These are phyloP conservation scores for Hapsidospora chrysogenum DNA, from an alignment of 495 filamentous ascomycete genomes.

Conservation along the genomic window DNA sequence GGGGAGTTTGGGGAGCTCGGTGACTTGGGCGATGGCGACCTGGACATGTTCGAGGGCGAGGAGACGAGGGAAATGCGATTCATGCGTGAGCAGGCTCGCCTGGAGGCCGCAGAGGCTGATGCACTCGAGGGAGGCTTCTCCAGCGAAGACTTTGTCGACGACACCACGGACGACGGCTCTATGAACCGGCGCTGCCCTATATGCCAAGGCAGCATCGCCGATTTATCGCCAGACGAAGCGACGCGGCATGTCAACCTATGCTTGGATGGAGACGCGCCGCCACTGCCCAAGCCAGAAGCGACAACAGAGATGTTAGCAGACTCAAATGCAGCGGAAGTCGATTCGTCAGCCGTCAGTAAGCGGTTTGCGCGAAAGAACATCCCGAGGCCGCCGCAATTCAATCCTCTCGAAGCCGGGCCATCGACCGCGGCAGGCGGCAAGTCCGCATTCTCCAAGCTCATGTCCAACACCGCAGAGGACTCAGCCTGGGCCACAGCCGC, in stretches of 20 bases:
- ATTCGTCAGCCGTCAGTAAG: slow-evolving; percentile 25
- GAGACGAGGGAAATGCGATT: slow-evolving; percentile 42
- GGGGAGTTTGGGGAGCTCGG: slow-evolving; percentile 53
- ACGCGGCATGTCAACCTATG: slow-evolving; percentile 82
- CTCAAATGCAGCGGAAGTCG: slow-evolving; percentile 10
- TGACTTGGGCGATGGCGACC: slow-evolving; percentile 30
- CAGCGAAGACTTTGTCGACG: slow-evolving; percentile 15
- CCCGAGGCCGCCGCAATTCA: slow-evolving; percentile 57
- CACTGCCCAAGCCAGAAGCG: slow-evolving; percentile 15
- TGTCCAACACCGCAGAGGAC: slow-evolving; percentile 82
- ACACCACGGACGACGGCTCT: slow-evolving; percentile 7
- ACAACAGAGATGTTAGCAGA: slow-evolving; percentile 4
- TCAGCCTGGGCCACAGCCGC: slow-evolving; percentile 78
- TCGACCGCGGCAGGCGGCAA: slow-evolving; percentile 13
- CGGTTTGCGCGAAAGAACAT: slow-evolving; percentile 50
- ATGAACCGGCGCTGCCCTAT: slow-evolving; percentile 50
- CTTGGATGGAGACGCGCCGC: slow-evolving; percentile 60
- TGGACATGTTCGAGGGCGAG: slow-evolving; percentile 37
- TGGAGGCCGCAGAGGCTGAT: slow-evolving; percentile 34
- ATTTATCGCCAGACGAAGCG: slow-evolving; percentile 38
- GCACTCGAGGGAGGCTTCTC: slow-evolving; percentile 9
- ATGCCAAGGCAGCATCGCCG: slow-evolving; percentile 45
- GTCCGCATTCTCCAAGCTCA: slow-evolving; percentile 81
- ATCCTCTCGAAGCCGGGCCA: slow-evolving; percentile 42
- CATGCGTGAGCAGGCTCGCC: slow-evolving; percentile 43